Evolutionary conservation across 176 grass and related monocot genomes (phyloP), one percentile per base, ranked within the genome.

Genomic region (Chrysopogon serrulatus): DNA sequence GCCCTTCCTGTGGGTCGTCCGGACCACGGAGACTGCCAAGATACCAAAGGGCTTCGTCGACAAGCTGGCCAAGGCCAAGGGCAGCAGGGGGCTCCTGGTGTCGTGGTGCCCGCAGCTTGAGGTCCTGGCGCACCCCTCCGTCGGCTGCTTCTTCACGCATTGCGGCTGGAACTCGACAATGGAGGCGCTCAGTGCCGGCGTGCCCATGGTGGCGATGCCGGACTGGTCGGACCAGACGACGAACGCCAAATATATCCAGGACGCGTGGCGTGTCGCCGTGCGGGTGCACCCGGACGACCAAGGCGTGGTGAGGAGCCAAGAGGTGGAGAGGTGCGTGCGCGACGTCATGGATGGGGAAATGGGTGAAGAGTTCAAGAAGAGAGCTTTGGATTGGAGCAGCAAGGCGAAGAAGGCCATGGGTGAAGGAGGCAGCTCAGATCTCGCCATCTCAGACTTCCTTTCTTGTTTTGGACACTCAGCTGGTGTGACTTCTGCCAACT

Each of bases 121-220:
- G 73, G 93, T 95, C 1, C 72, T 94, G 6, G 83, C 78, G 6
- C 91, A 98, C 64, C 30, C 33, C 0, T 51, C 85, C 2, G 72
- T 89, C 0, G 92, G 95, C 0, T 97, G 95, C 59, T 97, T 97
- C 65, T 40, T 94, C 16, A 92, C 92, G 15, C 95, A 94, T 2
- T 70, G 79, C 11, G 90, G 92, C 1, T 94, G 95, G 90, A 97
- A 97, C 80, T 97, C 95, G 1, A 94, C 90, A 0, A 1, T 85
- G 33, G 88, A 86, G 71, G 83, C 48, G 45, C 63, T 89, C 2
- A 68, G 74, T 28, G 35, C 63, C 11, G 84, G 80, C 0, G 73
- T 88, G 66, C 84, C 79, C 8, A 90, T 90, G 84, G 83, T 90
- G 41, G 90, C 75, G 2, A 63, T 90, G 87, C 88, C 92, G 10